Evolutionary conservation across 345 rosid genomes (phyloP), one percentile per base, ranked within the genome.

Genomic region (Psidium guajava): DNA sequence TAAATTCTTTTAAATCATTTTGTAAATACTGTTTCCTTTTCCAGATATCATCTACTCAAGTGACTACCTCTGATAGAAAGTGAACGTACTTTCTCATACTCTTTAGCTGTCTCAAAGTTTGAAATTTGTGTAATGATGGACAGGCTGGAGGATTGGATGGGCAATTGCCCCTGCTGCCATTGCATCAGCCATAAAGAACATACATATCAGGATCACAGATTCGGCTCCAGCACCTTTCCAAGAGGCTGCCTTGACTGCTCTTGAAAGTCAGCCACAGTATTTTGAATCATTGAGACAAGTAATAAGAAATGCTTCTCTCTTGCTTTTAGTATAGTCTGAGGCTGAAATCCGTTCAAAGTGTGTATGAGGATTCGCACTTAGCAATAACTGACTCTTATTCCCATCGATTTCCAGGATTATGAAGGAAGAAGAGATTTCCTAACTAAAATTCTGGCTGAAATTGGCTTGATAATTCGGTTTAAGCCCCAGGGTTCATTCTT

Each of bases 141-240:
- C 86, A 93, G 95, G 94, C 84, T 93, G 96, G 94, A 93, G 93
- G 83, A 83, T 93, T 56, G 96, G 96, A 81, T 93, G 96, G 96
- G 96, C 94, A 55, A 91, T 93, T 84, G 96, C 92, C 90, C 94
- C 93, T 44, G 85, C 94, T 54, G 73, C 50, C 86, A 83, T 90
- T 57, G 93, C 96, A 57, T 90, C 87, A 21, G 91, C 94, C 94
- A 91, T 92, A 81, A 89, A 87, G 88, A 92, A 92, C 88, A 93
- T 93, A 86, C 94, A 93, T 83, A 53, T 89, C 80, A 92, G 83
- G 87, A 49, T 93, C 83, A 92, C 94, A 7, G 94, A 93, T 90
- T 92, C 91, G 8, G 94, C 94, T 81, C 94, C 96, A 56, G 93
- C 94, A 13, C 94, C 96, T 51, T 51, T 93, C 91, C 96, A 93